Percentiles rank a stretch among this genome's conserved stretches.
phyloP scores from a whole-genome alignment of 768 basidiomycete species.

The Filobasidium floriforme region DNA sequence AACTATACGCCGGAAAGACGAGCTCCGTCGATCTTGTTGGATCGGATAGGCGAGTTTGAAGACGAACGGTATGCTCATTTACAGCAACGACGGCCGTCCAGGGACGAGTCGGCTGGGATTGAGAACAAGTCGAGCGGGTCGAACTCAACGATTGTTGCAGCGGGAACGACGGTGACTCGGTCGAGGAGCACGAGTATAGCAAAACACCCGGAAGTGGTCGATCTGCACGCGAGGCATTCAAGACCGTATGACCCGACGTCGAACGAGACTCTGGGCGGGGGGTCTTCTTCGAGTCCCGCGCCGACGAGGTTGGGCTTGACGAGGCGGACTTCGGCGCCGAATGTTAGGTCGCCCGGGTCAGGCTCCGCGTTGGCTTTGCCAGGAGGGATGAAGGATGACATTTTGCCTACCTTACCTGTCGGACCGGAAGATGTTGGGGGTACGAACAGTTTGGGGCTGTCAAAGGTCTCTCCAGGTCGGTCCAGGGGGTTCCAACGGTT shows the following conservation, averaged over 20 bases:
- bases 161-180: background rate
- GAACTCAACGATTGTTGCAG: no score
- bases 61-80: background rate
- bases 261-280: background rate
- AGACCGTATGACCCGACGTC: background rate
- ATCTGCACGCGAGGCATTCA: background rate
- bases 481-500: background rate
- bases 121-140: no score
- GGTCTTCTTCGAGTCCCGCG: background rate
- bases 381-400: background rate
- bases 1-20: background rate
- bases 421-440: background rate
- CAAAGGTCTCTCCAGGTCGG: background rate
- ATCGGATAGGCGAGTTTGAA: background rate
- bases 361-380: background rate
- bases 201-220: background rate
- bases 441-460: background rate
- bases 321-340: background rate
- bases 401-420: background rate
- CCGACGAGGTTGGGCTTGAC: background rate
- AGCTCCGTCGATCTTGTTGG: background rate
- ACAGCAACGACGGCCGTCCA: background rate
- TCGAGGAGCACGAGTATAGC: background rate
- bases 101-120: no score
- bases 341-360: slow-evolving; percentile 1